Evolutionary conservation across 257 asterid genomes (phyloP).

Genomic region (Ligustrum vulgare): DNA sequence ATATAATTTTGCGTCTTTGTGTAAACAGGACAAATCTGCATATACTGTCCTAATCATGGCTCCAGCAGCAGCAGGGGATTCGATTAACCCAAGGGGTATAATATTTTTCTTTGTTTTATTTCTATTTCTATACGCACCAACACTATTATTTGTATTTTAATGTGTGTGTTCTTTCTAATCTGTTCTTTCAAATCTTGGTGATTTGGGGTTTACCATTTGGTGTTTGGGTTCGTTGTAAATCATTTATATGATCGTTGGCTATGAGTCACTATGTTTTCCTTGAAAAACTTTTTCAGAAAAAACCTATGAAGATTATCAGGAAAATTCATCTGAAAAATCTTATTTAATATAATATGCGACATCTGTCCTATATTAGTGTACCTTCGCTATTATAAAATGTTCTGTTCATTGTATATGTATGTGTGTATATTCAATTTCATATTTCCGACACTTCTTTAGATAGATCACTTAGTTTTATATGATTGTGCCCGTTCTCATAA

Average conservation of each 20-base stretch:
- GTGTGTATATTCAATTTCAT: neutral
- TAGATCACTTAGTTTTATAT: neutral
- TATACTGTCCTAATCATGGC: slow-evolving; percentile 15
- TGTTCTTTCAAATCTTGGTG: neutral
- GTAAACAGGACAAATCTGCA: slow-evolving; percentile 4
- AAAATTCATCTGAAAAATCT: neutral
- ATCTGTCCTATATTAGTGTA: neutral
- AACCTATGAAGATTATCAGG: neutral
- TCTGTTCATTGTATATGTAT: neutral
- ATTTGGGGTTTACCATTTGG: neutral
- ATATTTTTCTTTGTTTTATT: neutral
- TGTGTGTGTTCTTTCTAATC: neutral
- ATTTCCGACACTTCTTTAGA: neutral
- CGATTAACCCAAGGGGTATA: slow-evolving; percentile 29
- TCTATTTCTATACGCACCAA: neutral
- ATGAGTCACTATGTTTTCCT: neutral
- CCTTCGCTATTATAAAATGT: neutral
- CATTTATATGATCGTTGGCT: neutral
- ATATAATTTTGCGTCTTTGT: slow-evolving; percentile 7
- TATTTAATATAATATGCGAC: neutral
- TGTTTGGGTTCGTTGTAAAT: neutral
- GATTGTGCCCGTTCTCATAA: neutral
- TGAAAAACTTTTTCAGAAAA: neutral
- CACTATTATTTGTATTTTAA: neutral
- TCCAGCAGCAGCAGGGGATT: slow-evolving; percentile 29